Evolutionary conservation across 331 rosid genomes (phyloP).

Genomic region (Prunus yedoensis): DNA sequence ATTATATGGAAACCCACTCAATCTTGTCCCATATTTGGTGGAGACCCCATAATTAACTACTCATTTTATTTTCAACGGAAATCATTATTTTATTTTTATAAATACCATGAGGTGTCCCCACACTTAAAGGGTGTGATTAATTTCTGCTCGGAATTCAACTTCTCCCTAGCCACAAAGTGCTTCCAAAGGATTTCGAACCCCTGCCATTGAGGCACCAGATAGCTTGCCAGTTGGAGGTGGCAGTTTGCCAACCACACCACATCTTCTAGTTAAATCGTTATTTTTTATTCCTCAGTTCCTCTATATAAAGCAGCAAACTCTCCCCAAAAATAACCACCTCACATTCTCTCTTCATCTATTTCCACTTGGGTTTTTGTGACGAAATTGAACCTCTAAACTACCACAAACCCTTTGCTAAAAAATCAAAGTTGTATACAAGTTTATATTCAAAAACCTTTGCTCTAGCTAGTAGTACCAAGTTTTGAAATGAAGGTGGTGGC

Average conservation of each 20-base stretch:
- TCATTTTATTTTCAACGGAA: slow-evolving; percentile 22
- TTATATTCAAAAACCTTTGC: not conserved
- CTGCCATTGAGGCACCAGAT: too few species aligned
- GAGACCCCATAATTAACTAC: slow-evolving; percentile 34
- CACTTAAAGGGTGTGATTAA: too few species aligned
- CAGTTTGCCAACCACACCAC: too few species aligned
- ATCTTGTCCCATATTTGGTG: slow-evolving; percentile 26
- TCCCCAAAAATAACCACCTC: too few species aligned
- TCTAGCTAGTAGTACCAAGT: not conserved
- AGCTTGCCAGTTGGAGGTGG: too few species aligned
- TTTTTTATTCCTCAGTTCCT: not conserved
- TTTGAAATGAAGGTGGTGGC: slow-evolving; percentile 43
- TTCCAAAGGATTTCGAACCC: too few species aligned
- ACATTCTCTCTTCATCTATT: not conserved
- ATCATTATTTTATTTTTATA: not conserved
- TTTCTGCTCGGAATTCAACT: too few species aligned
- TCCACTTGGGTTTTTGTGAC: too few species aligned
- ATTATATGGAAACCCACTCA: slow-evolving; percentile 29
- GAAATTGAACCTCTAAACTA: not conserved
- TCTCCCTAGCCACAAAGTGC: too few species aligned
- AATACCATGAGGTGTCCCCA: too few species aligned
- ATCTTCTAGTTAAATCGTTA: too few species aligned
- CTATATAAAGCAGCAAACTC: slow-evolving; percentile 13
- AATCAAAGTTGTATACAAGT: not conserved
- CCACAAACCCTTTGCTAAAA: not conserved